Conservation (phyloP, 805 yeast species). For the Candida broadrunensis region DNA sequence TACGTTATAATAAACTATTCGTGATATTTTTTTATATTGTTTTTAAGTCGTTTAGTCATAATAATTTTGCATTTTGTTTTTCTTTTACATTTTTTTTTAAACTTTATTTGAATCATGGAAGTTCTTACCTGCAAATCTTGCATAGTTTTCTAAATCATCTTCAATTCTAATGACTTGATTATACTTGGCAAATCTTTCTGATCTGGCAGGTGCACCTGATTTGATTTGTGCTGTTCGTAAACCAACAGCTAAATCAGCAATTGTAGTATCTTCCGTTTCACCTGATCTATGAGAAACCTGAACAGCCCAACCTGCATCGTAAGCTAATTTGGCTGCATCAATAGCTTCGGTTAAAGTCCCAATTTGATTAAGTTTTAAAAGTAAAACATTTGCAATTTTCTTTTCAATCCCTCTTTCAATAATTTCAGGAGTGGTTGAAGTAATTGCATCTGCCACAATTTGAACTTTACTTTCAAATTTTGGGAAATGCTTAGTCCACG, state of each 20-base stretch:
- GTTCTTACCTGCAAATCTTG: slow-evolving; percentile 88
- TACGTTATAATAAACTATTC: not conserved
- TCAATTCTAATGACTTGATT: slow-evolving; percentile 98
- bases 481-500: slow-evolving; percentile 87
- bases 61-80: too few species aligned
- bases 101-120: slow-evolving; percentile 61
- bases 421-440: slow-evolving; percentile 96
- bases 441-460: slow-evolving; percentile 97
- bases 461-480: slow-evolving; percentile 67
- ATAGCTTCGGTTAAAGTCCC: slow-evolving; percentile 96
- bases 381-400: slow-evolving; percentile 92
- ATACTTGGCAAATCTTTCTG: slow-evolving; percentile 98
- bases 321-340: slow-evolving; percentile 94
- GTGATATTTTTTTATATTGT: not conserved
- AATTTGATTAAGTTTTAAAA: slow-evolving; percentile 98
- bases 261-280: slow-evolving; percentile 98
- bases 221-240: slow-evolving; percentile 97
- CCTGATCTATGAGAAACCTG: slow-evolving; percentile 99
- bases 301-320: slow-evolving; percentile 98
- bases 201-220: slow-evolving; percentile 99
- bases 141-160: slow-evolving; percentile 98
- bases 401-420: slow-evolving; percentile 93
- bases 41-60: too few species aligned
- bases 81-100: too few species aligned
- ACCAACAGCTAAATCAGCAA: slow-evolving; percentile 97